phyloP scores from a whole-genome alignment of 345 rosid species.

The Eucalyptus leucophloia region DNA sequence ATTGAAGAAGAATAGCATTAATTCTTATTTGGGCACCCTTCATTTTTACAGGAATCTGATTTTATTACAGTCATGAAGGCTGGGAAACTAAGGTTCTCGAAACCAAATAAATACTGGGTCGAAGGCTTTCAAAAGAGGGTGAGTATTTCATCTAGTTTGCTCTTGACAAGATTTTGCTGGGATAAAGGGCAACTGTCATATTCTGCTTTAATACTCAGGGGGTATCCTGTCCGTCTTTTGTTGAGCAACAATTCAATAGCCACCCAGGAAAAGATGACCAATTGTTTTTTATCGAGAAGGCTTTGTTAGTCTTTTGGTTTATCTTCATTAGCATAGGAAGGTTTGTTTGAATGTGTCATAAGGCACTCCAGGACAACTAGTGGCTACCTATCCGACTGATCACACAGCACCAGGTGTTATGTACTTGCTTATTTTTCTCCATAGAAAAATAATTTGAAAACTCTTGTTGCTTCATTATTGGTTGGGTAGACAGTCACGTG shows the following conservation, averaged over 20 bases:
- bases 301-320: background rate
- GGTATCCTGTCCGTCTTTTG: background rate
- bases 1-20: background rate
- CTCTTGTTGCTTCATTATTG: background rate
- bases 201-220: background rate
- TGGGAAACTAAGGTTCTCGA: constrained; percentile 61
- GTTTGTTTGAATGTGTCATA: background rate
- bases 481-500: background rate
- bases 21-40: background rate
- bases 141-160: background rate
- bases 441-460: background rate
- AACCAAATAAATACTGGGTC: constrained; percentile 71
- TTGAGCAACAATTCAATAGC: background rate
- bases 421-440: background rate
- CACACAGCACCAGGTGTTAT: background rate
- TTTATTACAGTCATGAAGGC: constrained; percentile 56
- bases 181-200: background rate
- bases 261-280: background rate
- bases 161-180: background rate
- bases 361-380: background rate
- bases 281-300: background rate
- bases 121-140: constrained; percentile 89
- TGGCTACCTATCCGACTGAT: background rate
- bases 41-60: constrained; percentile 42
- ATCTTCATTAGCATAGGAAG: background rate